These are phyloP conservation scores for Vitellaria paradoxa DNA, from an alignment of 179 eudicot genomes.

Conservation along the genomic window DNA sequence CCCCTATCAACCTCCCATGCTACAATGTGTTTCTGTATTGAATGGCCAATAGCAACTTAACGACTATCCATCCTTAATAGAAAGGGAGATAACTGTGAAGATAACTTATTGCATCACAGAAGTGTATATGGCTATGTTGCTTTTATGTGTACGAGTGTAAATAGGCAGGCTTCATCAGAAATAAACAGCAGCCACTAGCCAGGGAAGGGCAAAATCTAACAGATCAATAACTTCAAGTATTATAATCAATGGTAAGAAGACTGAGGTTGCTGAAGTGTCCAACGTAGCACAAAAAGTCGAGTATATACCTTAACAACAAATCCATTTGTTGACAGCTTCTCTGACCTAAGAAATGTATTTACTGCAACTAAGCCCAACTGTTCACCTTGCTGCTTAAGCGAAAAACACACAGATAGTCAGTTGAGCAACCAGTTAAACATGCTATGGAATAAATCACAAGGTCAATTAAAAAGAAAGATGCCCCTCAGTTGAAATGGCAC, in stretches of 20 bases:
- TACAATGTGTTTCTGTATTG: background rate
- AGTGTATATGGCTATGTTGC: background rate
- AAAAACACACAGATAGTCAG: background rate
- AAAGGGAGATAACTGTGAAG: background rate
- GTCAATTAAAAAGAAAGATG: background rate
- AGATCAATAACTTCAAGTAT: background rate
- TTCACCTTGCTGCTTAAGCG: conserved; percentile 38
- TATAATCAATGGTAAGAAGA: background rate
- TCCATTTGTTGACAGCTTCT: conserved; percentile 52
- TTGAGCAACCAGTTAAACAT: background rate
- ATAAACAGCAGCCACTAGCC: background rate
- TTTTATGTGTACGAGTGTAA: background rate
- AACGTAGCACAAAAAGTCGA: conserved; percentile 7
- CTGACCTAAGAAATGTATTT: conserved; percentile 29
- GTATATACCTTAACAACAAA: conserved; percentile 63
- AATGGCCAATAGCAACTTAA: background rate
- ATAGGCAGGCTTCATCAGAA: background rate
- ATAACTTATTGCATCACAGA: background rate
- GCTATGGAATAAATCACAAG: background rate
- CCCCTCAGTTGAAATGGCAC: background rate
- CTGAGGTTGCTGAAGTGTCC: background rate
- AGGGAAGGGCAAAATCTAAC: background rate
- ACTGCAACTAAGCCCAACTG: conserved; percentile 27
- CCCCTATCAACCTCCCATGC: background rate
- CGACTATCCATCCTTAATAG: background rate